A percentile compares a stretch with the other conserved stretches of the same genome.
Conservation (phyloP, 169 alveolate species). For the Eimeria sp. region DNA sequence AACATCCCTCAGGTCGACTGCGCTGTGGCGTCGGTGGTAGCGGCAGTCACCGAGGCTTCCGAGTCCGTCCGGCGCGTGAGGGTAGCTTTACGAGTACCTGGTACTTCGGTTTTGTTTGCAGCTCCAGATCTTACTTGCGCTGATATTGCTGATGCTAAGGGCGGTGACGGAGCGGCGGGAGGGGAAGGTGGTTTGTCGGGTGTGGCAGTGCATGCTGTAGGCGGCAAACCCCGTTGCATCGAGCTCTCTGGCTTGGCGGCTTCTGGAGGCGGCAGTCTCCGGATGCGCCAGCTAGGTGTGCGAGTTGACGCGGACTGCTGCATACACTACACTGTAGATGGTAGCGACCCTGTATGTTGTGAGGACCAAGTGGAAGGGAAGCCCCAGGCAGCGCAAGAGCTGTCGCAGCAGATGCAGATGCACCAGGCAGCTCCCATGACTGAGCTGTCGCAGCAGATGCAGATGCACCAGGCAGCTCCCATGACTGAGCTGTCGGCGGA, state of each 20-base stretch:
- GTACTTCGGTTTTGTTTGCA: not conserved
- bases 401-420: constrained; percentile 45
- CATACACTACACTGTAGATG: constrained; percentile 63
- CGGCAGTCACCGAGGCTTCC: constrained; percentile 27
- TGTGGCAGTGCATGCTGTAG: not conserved
- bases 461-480: constrained; percentile 33
- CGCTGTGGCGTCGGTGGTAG: constrained; percentile 62
- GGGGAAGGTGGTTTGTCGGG: not conserved
- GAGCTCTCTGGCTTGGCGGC: constrained; percentile 40
- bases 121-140: not conserved
- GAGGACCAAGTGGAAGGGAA: not conserved
- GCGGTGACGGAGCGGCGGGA: constrained; percentile 8
- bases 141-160: not conserved
- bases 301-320: constrained; percentile 62
- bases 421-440: not conserved
- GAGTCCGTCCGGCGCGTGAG: constrained; percentile 44
- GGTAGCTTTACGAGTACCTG: constrained; percentile 62
- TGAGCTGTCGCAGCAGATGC: constrained; percentile 29
- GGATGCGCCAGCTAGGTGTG: constrained; percentile 48
- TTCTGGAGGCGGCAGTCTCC: constrained; percentile 13
- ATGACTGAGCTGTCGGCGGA: constrained; percentile 4
- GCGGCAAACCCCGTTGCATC: constrained; percentile 12
- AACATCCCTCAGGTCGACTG: constrained; percentile 8
- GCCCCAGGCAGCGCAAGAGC: constrained; percentile 2
- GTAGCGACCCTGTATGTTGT: constrained; percentile 23